Percentiles rank a stretch among this genome's conserved stretches.
These are phyloP conservation scores for Ceratocystis harringtonii DNA, from an alignment of 2,329 filamentous ascomycete genomes.

Conservation along the genomic window DNA sequence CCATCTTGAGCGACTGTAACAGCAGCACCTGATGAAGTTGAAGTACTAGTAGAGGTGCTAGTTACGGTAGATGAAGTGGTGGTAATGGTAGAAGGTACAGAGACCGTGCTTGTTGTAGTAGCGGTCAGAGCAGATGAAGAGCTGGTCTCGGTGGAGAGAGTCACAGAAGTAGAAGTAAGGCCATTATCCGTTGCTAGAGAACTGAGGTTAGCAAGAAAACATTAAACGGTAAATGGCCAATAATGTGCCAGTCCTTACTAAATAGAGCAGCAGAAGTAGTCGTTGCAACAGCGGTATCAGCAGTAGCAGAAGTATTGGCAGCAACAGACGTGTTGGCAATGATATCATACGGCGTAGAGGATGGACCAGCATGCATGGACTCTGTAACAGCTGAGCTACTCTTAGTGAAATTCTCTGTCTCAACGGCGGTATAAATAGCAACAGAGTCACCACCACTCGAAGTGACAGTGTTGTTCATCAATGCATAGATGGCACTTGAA, in stretches of 20 bases:
- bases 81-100: not conserved
- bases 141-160: not conserved
- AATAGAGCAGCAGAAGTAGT: not conserved
- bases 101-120: not conserved
- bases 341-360: not conserved
- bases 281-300: not conserved
- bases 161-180: not conserved
- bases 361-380: not conserved
- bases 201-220: not conserved
- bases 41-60: not conserved
- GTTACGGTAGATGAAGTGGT: not conserved
- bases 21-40: constrained; percentile 17
- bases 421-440: not conserved
- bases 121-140: not conserved
- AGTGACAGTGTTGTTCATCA: not conserved
- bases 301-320: not conserved
- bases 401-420: not conserved
- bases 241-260: not conserved
- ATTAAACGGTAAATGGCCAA: not conserved
- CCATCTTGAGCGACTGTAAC: constrained; percentile 32
- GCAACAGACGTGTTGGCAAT: not conserved
- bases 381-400: not conserved
- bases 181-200: not conserved
- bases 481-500: not conserved
- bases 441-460: not conserved